phyloP scores from a whole-genome alignment of 768 basidiomycete genomes.

The Russula olivacea region DNA sequence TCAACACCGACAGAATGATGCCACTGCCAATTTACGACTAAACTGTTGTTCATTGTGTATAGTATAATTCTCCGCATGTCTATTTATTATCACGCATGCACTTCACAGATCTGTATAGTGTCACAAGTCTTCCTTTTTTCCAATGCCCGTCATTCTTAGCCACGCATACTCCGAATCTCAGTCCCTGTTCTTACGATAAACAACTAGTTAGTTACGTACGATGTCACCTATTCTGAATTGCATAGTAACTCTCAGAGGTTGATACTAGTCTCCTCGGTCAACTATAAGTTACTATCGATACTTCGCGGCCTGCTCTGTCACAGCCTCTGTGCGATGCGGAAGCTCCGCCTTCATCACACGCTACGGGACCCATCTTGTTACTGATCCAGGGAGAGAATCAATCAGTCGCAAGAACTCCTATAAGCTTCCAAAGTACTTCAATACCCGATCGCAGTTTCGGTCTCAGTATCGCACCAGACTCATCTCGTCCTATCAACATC shows the following conservation, averaged over 20 bases:
- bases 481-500: background rate
- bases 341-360: no score
- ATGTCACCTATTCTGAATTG: background rate
- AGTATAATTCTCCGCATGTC: background rate
- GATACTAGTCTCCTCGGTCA: background rate
- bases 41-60: background rate
- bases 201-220: background rate
- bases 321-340: no score
- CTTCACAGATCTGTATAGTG: background rate
- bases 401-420: no score
- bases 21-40: constrained; percentile 72
- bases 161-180: background rate
- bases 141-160: background rate
- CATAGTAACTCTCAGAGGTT: background rate
- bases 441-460: background rate
- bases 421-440: background rate
- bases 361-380: background rate
- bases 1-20: constrained; percentile 76
- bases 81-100: background rate
- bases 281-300: no score
- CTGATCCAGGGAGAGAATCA: background rate
- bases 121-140: background rate
- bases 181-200: background rate
- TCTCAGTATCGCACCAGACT: background rate
- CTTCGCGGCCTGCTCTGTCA: no score